Percentiles rank a stretch among this genome's conserved stretches.
Conservation (phyloP, 1,139 yeast genomes). For the Pichia sp. region DNA sequence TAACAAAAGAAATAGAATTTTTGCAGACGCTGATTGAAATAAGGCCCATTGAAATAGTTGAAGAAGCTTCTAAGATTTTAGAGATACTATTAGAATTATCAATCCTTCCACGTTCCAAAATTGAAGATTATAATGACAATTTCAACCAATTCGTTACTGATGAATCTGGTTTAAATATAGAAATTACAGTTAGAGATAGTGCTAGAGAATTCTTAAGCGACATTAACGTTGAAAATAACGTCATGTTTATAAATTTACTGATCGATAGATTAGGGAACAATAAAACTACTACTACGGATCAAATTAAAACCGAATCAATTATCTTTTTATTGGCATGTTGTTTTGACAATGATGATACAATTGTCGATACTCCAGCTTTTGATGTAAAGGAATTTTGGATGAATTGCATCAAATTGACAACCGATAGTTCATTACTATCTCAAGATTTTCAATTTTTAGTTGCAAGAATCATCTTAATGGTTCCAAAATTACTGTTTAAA, state of each 20-base stretch:
- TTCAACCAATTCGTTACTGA: constrained; percentile 65
- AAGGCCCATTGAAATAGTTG: constrained; percentile 4
- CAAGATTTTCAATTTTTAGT: constrained; percentile 32
- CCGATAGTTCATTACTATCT: constrained; percentile 7
- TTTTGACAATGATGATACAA: constrained; percentile 41
- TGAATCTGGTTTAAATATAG: constrained; percentile 58
- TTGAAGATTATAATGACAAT: constrained; percentile 42
- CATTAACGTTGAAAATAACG: constrained; percentile 35
- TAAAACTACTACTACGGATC: constrained; percentile 3
- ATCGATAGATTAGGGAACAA: constrained; percentile 17
- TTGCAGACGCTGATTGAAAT: constrained; percentile 22
- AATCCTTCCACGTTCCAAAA: constrained; percentile 22
- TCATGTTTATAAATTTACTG: constrained; percentile 27
- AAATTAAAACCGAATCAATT: constrained; percentile 33
- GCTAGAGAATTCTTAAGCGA: constrained; percentile 46
- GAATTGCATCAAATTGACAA: constrained; percentile 9
- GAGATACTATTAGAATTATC: constrained; percentile 18
- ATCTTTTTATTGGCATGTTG: constrained; percentile 38
- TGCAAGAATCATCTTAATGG: constrained; percentile 41
- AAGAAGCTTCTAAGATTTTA: constrained; percentile 23
- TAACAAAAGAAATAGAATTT: constrained; percentile 19
- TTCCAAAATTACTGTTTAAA: constrained; percentile 55
- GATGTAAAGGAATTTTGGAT: constrained; percentile 13
- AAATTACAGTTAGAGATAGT: constrained; percentile 46
- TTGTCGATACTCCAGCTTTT: constrained; percentile 22